Evolutionary conservation across 78 protist species (phyloP), one percentile per base, ranked within the genome.

Genomic region (Dictyostelium brefeldianum): DNA sequence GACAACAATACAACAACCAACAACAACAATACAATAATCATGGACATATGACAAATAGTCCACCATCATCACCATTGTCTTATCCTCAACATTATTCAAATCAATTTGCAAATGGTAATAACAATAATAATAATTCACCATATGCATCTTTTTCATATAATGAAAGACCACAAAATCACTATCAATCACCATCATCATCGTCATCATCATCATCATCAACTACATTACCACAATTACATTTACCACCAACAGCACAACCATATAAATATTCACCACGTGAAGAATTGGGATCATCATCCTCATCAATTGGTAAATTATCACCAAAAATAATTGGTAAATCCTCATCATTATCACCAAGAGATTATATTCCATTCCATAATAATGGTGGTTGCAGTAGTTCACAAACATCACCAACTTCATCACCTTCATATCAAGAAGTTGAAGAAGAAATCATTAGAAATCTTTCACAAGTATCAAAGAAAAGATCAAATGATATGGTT

Each of bases 321-420:
- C 73, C 73, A 65, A 65, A 29, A 12, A 80, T 80, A 56, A 50
- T 80, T 80, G 87, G 87, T 0, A 59, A 43, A 62, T 56, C 85
- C 0, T 79, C 84, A 59, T 27, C 84, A 56, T 29, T 65, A 20
- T 18, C 56, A 11, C 57, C 80, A 74, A 43, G 31, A 29, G 57
- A 74, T 47, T 36, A 43, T 36, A 36, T 36, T 36, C 43, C 43
- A 9, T 31, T 15, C 3, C 69, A 25, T 22, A 59, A 29, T 59
- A 59, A 22, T 25, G 31, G n/a, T n/a, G 69, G 69, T 59, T 75
- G 54, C 14, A 75, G 41, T 48, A 75, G 64, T 75, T 48, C 81
- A 10, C 81, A 75, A 75, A 48, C 56, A 25, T 75, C 81, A 48
- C 81, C 81, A 48, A 75, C 56, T 48, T 81, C 89, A 50, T 81